A percentile compares a stretch with the other conserved stretches of the same genome.
Evolutionary conservation across 371 early-diverging fungal genomes (phyloP).

Genomic region (Mucor lusitanicus): DNA sequence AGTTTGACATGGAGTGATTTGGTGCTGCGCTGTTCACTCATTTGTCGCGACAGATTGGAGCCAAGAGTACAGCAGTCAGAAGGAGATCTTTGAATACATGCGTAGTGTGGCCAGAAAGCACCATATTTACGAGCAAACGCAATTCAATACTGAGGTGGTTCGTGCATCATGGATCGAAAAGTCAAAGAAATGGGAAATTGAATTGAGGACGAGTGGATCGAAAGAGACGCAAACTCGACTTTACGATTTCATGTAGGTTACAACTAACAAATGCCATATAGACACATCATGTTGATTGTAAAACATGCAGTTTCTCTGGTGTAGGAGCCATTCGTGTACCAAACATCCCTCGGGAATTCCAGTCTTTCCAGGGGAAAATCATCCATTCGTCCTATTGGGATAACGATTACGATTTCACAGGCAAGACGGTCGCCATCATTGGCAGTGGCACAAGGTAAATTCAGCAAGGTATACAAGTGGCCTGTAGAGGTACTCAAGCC

Average conservation of each 20-base stretch:
- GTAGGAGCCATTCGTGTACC: conserved; percentile 56
- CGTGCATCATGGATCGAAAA: conserved; percentile 45
- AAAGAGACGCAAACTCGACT: not conserved
- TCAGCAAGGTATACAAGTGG: not conserved
- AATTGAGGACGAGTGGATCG: conserved; percentile 15
- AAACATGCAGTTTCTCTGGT: conserved; percentile 1
- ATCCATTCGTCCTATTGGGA: conserved; percentile 59
- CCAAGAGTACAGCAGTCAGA: conserved; percentile 36
- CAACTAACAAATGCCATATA: not conserved
- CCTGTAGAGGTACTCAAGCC: not conserved
- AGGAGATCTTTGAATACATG: conserved; percentile 57
- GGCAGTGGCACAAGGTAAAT: conserved; percentile 58
- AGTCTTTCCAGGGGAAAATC: conserved; percentile 46
- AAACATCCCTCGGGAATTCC: conserved; percentile 49
- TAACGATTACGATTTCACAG: conserved; percentile 38
- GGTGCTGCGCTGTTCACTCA: not conserved
- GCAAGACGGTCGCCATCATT: conserved; percentile 54
- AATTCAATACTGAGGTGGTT: conserved; percentile 49
- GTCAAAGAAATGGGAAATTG: conserved; percentile 40
- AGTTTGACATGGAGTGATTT: not conserved
- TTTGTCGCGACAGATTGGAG: conserved; percentile 46
- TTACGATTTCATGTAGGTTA: conserved; percentile 2
- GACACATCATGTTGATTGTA: not conserved
- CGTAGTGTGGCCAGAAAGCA: conserved; percentile 47
- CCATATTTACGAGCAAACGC: conserved; percentile 46